These are phyloP conservation scores for Carex parvula DNA, from an alignment of 176 grass and related monocot species.

Conservation along the genomic window DNA sequence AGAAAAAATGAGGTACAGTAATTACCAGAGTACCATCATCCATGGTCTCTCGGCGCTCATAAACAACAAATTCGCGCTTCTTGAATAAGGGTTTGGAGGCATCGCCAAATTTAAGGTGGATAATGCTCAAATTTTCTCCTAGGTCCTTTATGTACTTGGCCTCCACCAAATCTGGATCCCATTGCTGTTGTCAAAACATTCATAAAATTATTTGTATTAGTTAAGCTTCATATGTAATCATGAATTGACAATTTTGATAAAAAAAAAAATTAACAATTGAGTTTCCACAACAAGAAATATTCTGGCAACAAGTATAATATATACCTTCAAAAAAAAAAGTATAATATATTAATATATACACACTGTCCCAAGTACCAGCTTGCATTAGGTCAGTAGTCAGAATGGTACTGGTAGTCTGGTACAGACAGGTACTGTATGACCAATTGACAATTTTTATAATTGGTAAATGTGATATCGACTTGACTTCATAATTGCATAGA, in stretches of 20 bases:
- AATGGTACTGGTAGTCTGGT: background rate
- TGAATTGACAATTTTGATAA: background rate
- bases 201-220: background rate
- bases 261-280: background rate
- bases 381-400: background rate
- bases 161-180: slow-evolving; percentile 80
- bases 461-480: background rate
- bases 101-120: slow-evolving; percentile 84
- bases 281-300: background rate
- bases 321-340: too few relatives aligned
- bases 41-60: slow-evolving; percentile 93
- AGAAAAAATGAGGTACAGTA: background rate
- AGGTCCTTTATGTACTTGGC: slow-evolving; percentile 74
- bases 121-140: slow-evolving; percentile 75
- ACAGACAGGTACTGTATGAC: background rate
- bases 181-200: slow-evolving; percentile 53
- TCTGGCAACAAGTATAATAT: background rate
- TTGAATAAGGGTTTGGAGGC: slow-evolving; percentile 56
- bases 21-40: slow-evolving; percentile 83
- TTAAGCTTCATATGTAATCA: background rate
- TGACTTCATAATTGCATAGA: background rate
- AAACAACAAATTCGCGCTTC: slow-evolving; percentile 80
- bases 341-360: background rate
- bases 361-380: background rate
- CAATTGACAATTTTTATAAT: background rate